Percentiles rank a stretch among this genome's conserved stretches.
Evolutionary conservation across 768 basidiomycete genomes (phyloP).

Genomic region (Russula brevipes): DNA sequence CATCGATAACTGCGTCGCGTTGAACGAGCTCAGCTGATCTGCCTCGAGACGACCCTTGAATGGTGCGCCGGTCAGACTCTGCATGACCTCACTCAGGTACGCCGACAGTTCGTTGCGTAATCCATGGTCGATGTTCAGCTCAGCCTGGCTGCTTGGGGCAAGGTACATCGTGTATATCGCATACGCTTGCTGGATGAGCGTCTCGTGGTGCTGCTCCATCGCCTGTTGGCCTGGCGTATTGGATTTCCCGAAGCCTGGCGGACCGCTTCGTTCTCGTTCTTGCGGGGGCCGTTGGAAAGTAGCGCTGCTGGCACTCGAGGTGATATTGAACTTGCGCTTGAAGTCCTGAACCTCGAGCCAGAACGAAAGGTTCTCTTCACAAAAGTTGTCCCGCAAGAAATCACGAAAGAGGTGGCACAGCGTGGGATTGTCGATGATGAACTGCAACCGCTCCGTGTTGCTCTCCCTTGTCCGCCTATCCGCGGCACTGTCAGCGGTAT

Average conservation of each 20-base stretch:
- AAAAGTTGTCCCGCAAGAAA: conserved; percentile 89
- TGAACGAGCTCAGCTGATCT: conserved; percentile 76
- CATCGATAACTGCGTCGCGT: conserved; percentile 91
- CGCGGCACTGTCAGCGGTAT: conserved; percentile 45
- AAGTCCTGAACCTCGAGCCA: conserved; percentile 98
- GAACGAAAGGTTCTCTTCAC: conserved; percentile 96
- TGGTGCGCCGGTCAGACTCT: conserved; percentile 64
- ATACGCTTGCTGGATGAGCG: conserved; percentile 90
- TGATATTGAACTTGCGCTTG: conserved; percentile 92
- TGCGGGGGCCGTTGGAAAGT: conserved; percentile 46
- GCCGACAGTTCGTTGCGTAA: conserved; percentile 90
- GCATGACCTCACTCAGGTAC: conserved; percentile 88
- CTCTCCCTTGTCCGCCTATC: conserved; percentile 67
- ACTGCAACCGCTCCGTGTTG: conserved; percentile 84
- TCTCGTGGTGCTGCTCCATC: conserved; percentile 97
- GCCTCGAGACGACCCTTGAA: conserved; percentile 80
- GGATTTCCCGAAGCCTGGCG: conserved; percentile 32
- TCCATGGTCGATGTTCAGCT: conserved; percentile 97
- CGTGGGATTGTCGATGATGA: conserved; percentile 90
- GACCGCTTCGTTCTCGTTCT: conserved; percentile 33
- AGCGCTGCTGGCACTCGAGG: conserved; percentile 56
- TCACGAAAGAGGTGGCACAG: conserved; percentile 90
- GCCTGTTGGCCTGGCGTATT: conserved; percentile 72
- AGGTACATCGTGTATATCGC: conserved; percentile 93
- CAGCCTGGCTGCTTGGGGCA: conserved; percentile 90